These are phyloP conservation scores for Talaromyces sp. DNA, from an alignment of 2,329 filamentous ascomycete genomes.

Conservation along the genomic window DNA sequence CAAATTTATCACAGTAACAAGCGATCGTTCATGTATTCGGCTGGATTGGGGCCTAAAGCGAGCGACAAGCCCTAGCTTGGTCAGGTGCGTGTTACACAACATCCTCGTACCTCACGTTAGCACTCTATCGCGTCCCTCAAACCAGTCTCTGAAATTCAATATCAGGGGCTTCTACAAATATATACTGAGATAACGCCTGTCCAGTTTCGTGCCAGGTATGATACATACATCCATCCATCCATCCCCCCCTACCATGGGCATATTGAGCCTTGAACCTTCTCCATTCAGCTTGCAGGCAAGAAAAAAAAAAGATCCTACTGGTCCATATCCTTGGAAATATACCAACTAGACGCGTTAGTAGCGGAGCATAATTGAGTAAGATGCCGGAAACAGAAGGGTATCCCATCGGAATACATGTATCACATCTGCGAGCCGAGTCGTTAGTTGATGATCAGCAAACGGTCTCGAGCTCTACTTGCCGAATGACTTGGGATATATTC, in stretches of 20 bases:
- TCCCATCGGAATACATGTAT: neutral
- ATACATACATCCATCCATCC: neutral
- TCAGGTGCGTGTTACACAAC: neutral
- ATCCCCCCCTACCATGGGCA: neutral
- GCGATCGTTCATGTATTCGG: neutral
- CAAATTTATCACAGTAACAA: no score
- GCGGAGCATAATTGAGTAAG: neutral
- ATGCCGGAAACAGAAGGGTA: neutral
- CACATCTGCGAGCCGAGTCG: neutral
- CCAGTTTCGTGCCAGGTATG: neutral
- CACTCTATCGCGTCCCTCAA: neutral
- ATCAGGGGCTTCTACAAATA: neutral
- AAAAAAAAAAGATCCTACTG: neutral
- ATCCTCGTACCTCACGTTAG: neutral
- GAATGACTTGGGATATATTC: no score
- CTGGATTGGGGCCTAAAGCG: neutral
- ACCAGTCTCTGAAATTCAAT: neutral
- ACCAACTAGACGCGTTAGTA: neutral
- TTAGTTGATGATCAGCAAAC: neutral
- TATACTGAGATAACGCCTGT: neutral
- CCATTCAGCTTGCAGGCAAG: neutral
- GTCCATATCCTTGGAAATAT: neutral
- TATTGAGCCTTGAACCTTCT: no score
- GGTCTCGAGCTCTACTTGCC: neutral
- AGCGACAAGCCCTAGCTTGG: neutral